These are phyloP conservation scores for Lotus japonicus DNA, from an alignment of 306 rosid species.

Conservation along the genomic window DNA sequence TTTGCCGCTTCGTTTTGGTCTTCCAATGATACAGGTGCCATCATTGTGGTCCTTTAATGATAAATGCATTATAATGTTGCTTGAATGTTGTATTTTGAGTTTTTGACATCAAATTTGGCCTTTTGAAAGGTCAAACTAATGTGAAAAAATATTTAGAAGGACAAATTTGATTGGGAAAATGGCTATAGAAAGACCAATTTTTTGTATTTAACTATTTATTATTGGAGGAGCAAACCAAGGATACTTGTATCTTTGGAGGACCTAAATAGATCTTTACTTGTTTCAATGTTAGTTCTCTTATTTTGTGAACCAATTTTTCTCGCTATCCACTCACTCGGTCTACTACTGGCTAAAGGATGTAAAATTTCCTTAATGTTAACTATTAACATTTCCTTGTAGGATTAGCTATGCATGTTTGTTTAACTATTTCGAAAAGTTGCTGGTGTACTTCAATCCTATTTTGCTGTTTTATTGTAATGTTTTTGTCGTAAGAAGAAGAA, in stretches of 20 bases:
- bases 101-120: neutral
- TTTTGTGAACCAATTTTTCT: neutral
- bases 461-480: neutral
- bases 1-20: constrained; percentile 1
- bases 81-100: neutral
- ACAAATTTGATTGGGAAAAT: neutral
- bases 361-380: neutral
- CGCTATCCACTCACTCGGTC: neutral
- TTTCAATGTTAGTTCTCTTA: neutral
- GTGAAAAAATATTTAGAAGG: neutral
- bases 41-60: neutral
- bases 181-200: neutral
- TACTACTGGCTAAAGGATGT: neutral
- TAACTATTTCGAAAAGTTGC: neutral
- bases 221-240: neutral
- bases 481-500: neutral
- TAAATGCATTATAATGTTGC: neutral
- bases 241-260: neutral
- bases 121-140: neutral
- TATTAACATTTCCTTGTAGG: neutral
- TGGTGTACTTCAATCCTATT: neutral
- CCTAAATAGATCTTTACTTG: neutral
- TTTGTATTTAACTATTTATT: neutral
- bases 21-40: neutral
- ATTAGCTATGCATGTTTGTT: neutral